Base-by-base conservation (phyloP, 169 alveolate species). In the Plasmodium malariae region DNA sequence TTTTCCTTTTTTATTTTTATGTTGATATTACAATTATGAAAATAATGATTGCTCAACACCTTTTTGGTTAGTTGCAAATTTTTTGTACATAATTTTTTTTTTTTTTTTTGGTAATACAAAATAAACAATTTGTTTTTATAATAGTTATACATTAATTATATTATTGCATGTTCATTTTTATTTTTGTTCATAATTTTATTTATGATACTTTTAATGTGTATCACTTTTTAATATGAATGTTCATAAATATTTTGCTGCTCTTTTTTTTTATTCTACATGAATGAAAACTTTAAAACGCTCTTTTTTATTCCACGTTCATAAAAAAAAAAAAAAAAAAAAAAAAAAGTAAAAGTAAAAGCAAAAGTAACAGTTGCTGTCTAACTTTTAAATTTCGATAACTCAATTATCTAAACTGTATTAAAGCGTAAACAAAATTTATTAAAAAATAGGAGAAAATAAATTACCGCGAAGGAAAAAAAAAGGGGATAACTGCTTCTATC, bases 271-370 rank as follows among this genome's bases (percentile, higher is more conserved):
- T n/a, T n/a, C n/a, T n/a, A n/a, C n/a, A n/a, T n/a, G n/a, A n/a
- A n/a, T n/a, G n/a, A n/a, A n/a, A 6, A 63, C 21, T 63, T 63
- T 30, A 51, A 49, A 72, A 12, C 17, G 17, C n/a, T 28, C 30
- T 72, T 40, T 72, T 72, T 72, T 72, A 51, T 72, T 72, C 26
- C 28, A 51, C 30, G 70, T 51, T 51, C 87, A 72, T 72, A 32
- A 21, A 59, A 60, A 40, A 40, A 62, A 62, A 62, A 40, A 40
- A 40, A 40, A 40, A 40, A 30, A 63, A 28, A 26, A 62, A 72
- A 54, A 72, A 32, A 72, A 43, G 12, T 12, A 40, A 17, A 4
- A 48, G 11, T 11, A n/a, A n/a, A n/a, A n/a, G n/a, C n/a, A n/a
- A n/a, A n/a, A n/a, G n/a, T n/a, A n/a, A n/a, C n/a, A n/a, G 51